Conservation (phyloP, 148 eudicot species). For the Rhododendron henanense region DNA sequence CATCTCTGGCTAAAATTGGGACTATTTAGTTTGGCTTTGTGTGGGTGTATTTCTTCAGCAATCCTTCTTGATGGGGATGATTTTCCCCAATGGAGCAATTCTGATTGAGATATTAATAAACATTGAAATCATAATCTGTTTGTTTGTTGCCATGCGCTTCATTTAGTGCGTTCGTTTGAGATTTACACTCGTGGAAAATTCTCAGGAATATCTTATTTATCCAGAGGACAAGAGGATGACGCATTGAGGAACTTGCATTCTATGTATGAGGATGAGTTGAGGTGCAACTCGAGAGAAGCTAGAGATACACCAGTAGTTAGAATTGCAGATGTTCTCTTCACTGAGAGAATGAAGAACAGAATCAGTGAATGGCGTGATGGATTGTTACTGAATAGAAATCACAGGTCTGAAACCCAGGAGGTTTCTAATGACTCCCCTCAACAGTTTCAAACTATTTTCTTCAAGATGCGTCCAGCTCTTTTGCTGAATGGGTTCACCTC, state of each 20-base stretch:
- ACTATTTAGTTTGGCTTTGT: not conserved
- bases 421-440: conserved; percentile 34
- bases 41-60: not conserved
- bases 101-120: not conserved
- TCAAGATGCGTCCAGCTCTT: conserved; percentile 76
- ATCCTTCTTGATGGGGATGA: not conserved
- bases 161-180: conserved; percentile 26
- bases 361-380: conserved; percentile 66
- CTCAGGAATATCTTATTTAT: conserved; percentile 99
- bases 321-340: conserved; percentile 70
- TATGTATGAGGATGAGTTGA: conserved; percentile 37
- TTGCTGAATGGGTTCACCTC: conserved; percentile 68
- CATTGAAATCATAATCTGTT: not conserved
- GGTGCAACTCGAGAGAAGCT: conserved; percentile 29
- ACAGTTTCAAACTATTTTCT: conserved; percentile 64
- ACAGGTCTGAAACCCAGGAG: conserved; percentile 29
- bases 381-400: conserved; percentile 37
- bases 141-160: conserved; percentile 11
- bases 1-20: not conserved
- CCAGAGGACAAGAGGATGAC: conserved; percentile 90
- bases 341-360: conserved; percentile 74
- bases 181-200: conserved; percentile 44
- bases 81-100: not conserved
- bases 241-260: conserved; percentile 47
- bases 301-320: conserved; percentile 44